Evolutionary conservation across 441 rosid species (phyloP), one percentile per base, ranked within the genome.

Genomic region (Geranium incanum): DNA sequence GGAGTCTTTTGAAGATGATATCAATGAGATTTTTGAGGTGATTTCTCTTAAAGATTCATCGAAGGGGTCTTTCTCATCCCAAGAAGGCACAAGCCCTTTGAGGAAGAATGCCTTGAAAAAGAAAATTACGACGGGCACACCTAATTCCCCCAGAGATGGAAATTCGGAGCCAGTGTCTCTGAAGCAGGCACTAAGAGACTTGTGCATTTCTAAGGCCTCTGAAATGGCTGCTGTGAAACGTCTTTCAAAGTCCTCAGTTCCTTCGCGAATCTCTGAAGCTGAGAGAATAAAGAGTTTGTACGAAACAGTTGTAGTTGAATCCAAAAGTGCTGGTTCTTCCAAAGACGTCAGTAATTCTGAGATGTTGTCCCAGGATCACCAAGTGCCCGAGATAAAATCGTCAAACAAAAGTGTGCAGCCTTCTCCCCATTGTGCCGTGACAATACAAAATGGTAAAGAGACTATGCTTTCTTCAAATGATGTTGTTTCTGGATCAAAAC

Each of bases 141-240:
- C 87, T 71, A 89, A 85, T 28, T 82, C 85, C 13, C 82, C 86
- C 6, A 85, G 88, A 38, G 88, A 86, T 68, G 96, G 91, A 69
- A 81, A 85, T 76, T 84, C 91, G 0, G 96, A 88, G 72, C 86
- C 81, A 18, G 84, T 81, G 77, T 88, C 87, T 78, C 83, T 90
- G 87, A 90, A 90, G 84, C 96, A 90, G 84, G 96, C 96, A 23
- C 75, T 90, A 73, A 83, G 96, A 76, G 91, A 91, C 43, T 84
- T 88, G 70, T 88, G 87, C 78, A 88, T 90, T 70, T 86, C 93
- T 73, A 93, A 90, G 83, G 96, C 96, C 41, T 88, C 93, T 0
- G 93, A 90, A 77, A 85, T 86, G 90, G 96, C 96, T 75, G 96
- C 96, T 36, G 81, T 80, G 89, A 90, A 86, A 80, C 81, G 90